phyloP scores from a whole-genome alignment of 805 yeast genomes.

The Kuraishia cidri region DNA sequence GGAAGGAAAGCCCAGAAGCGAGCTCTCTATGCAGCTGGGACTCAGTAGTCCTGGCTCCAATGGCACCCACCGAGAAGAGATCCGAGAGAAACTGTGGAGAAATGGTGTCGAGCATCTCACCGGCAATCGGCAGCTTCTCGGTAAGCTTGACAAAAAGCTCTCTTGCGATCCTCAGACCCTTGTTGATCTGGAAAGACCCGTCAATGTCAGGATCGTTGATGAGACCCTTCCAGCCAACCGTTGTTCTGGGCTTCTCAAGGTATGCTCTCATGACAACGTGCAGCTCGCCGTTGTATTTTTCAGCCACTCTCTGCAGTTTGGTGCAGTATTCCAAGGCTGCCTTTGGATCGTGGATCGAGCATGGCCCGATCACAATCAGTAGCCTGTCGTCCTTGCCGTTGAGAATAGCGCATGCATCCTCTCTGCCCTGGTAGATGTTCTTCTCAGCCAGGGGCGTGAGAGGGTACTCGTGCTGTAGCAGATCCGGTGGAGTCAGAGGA shows the following conservation, averaged over 20 bases:
- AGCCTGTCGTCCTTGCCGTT: constrained; percentile 74
- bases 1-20: constrained; percentile 97
- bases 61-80: constrained; percentile 89
- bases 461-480: constrained; percentile 79
- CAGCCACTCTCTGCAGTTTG: constrained; percentile 56
- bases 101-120: constrained; percentile 97
- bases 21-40: constrained; percentile 96
- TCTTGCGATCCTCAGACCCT: constrained; percentile 85
- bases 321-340: constrained; percentile 86
- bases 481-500: constrained; percentile 89
- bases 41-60: constrained; percentile 98
- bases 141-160: constrained; percentile 79
- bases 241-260: constrained; percentile 96
- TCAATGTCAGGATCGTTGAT: constrained; percentile 95
- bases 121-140: constrained; percentile 83
- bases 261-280: constrained; percentile 94
- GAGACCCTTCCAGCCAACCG: constrained; percentile 98
- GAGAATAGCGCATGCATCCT: constrained; percentile 67
- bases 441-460: constrained; percentile 43
- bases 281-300: constrained; percentile 66
- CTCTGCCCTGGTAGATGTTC: constrained; percentile 71
- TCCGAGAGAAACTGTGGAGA: constrained; percentile 95
- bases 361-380: constrained; percentile 89
- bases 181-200: constrained; percentile 88
- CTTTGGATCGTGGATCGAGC: constrained; percentile 88